Percentiles rank a stretch among this genome's conserved stretches.
phyloP scores from a whole-genome alignment of 345 rosid species.

The Raphanus raphanistrum region DNA sequence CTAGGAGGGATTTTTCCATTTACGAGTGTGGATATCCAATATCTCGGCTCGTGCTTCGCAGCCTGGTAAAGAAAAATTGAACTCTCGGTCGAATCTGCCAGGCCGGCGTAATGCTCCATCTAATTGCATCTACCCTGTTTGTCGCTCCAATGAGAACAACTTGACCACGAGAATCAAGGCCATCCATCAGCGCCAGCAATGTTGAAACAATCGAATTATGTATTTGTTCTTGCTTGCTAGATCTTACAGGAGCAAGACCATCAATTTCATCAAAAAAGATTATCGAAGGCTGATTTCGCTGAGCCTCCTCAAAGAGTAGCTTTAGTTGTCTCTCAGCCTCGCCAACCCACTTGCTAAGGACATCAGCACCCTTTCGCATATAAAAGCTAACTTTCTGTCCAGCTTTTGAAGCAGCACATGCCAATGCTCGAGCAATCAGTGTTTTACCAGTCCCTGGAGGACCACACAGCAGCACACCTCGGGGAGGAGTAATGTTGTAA shows the following conservation, averaged over 20 bases:
- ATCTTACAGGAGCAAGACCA: slow-evolving; percentile 99
- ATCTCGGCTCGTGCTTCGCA: slow-evolving; percentile 97
- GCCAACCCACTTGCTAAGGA: slow-evolving; percentile 99
- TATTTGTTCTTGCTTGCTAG: slow-evolving; percentile 99
- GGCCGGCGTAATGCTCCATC: slow-evolving; percentile 99
- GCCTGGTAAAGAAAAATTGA: slow-evolving; percentile 97
- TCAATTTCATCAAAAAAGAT: slow-evolving; percentile 99
- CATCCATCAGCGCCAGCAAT: slow-evolving; percentile 99
- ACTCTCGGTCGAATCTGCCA: slow-evolving; percentile 98
- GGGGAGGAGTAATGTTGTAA: slow-evolving; percentile 93
- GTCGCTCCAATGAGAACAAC: slow-evolving; percentile 99
- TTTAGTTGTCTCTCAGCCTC: slow-evolving; percentile 99
- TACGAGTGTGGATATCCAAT: slow-evolving; percentile 94
- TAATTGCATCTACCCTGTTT: slow-evolving; percentile 97
- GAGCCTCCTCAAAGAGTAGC: slow-evolving; percentile 98
- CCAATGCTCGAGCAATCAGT: slow-evolving; percentile 96
- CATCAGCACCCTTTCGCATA: slow-evolving; percentile 99
- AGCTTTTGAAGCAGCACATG: slow-evolving; percentile 99
- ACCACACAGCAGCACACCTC: slow-evolving; percentile 98
- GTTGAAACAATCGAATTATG: slow-evolving; percentile 99
- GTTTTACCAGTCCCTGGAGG: slow-evolving; percentile 99
- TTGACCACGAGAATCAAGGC: slow-evolving; percentile 99
- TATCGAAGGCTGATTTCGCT: slow-evolving; percentile 96
- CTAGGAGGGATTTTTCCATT: slow-evolving; percentile 97
- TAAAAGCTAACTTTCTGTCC: slow-evolving; percentile 99